Evolutionary conservation across 371 early-diverging fungal genomes (phyloP), one percentile per base, ranked within the genome.

Genomic region (Chytridium lagenaria): DNA sequence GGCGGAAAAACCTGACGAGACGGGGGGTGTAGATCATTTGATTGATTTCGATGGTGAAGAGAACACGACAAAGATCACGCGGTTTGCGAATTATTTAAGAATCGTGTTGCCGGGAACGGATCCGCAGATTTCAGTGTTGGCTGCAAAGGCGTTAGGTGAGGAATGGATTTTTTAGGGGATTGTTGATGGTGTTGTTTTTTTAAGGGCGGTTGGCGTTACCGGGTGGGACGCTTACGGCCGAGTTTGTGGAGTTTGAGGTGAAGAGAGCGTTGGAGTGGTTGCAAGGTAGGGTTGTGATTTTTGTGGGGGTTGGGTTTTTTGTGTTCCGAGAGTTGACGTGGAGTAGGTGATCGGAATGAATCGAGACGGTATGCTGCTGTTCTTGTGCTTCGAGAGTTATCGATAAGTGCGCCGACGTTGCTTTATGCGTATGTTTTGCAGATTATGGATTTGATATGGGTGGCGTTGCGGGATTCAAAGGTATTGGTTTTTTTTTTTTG

Each of bases 191-290:
- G 59, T n/a, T 66, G n/a, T n/a, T n/a, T n/a, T n/a, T n/a, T n/a
- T n/a, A n/a, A 90, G 92, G 92, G 10, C 86, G 88, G 23, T 80
- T 94, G 73, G 94, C 92, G 0, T 85, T 88, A 19, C 87, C 91
- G 57, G 91, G 93, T 30, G 91, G 92, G 22, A 90, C 93, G 0
- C 82, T 93, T 49, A 93, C 92, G 1, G 90, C 94, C 5, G 93
- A 94, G 73, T 87, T 92, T 67, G 94, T 95, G 1, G 94, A 95
- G 69, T 90, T 90, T 59, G 94, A 96, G 80, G 91, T 95, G 10
- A 93, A 93, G 76, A 85, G 93, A 68, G 92, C 94, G 0, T 72
- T 96, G 28, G 97, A 96, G 79, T 95, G 94, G 93, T 82, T 96
- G 49, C 94, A 93, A 80, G 92, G 91, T 89, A 79, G 16, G 59